Evolutionary conservation across 2,329 filamentous ascomycete species (phyloP).

Genomic region (Fusarium scirpi): DNA sequence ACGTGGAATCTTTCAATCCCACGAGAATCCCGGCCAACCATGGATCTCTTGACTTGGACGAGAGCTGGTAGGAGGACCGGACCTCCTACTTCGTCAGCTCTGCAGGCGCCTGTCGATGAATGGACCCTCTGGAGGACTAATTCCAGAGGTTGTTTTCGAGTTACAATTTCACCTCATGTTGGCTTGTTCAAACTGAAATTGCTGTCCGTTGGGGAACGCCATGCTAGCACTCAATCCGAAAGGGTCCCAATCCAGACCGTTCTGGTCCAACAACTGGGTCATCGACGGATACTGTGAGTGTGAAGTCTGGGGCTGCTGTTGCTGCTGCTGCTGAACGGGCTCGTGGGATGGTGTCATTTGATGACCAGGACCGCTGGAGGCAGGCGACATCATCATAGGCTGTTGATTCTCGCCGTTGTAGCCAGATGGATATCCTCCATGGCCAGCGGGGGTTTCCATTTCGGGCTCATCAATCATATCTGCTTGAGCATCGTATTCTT

Average conservation of each 20-base stretch:
- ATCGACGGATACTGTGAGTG: conserved; percentile 69
- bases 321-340: conserved; percentile 29
- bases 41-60: conserved; percentile 20
- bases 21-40: conserved; percentile 12
- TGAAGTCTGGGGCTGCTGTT: conserved; percentile 39
- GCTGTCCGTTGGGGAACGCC: conserved; percentile 85
- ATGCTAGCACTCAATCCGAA: conserved; percentile 94
- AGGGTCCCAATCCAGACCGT: conserved; percentile 85
- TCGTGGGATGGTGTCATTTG: conserved; percentile 55
- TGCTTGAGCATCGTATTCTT: conserved; percentile 93
- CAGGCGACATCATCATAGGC: conserved; percentile 57
- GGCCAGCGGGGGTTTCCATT: conserved; percentile 73
- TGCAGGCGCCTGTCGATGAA: conserved; percentile 24
- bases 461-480: conserved; percentile 89
- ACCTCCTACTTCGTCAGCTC: conserved; percentile 26
- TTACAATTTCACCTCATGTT: conserved; percentile 59
- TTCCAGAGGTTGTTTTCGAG: conserved; percentile 14
- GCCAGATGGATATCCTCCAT: conserved; percentile 72
- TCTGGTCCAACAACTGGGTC: conserved; percentile 77
- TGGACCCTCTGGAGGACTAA: conserved; percentile 21
- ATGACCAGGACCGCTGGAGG: conserved; percentile 54
- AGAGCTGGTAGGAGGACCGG: conserved; percentile 17
- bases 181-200: conserved; percentile 78
- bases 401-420: conserved; percentile 63
- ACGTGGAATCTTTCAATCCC: conserved; percentile 10